Base-by-base conservation (phyloP, 1,284 basidiomycete genomes). In the Macrocystidia cucumis region DNA sequence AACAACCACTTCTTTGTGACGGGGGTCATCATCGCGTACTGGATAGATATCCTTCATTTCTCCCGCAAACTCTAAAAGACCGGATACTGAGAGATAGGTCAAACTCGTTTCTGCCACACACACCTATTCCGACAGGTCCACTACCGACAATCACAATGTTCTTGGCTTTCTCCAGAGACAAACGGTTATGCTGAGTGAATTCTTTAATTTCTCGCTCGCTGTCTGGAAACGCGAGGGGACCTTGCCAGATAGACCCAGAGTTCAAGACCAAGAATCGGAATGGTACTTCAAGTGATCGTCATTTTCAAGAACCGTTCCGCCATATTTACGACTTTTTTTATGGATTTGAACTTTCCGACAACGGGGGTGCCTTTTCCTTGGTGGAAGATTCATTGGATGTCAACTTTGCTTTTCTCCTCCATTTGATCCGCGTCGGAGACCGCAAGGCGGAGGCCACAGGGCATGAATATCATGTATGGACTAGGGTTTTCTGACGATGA, bases 81-180 rank as follows among this genome's bases (percentile, higher is more conserved):
- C n/a, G n/a, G n/a, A n/a, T n/a, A n/a, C n/a, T n/a, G n/a, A n/a
- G n/a, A n/a, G n/a, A n/a, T n/a, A n/a, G n/a, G n/a, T n/a, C n/a
- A n/a, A n/a, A n/a, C n/a, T n/a, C n/a, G n/a, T n/a, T n/a, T n/a
- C n/a, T n/a, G n/a, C n/a, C n/a, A n/a, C n/a, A n/a, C n/a, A n/a
- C n/a, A n/a, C 78, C 78, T 22, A 72, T 55, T 3, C 77, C 79
- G 22, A 78, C 71, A 4, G 77, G 62, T 28, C 81, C 81, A 20
- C 74, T 79, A 11, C 81, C 81, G 1, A 63, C 70, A 27, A 84
- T 54, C 6, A 76, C 67, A 33, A 82, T 61, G 40, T 72, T 62
- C 23, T 65, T 58, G 1, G 76, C 70, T 2, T 56, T 59, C 24
- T 59, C 52, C 42, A 75, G 63, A 35, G 63, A 62, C 26, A 43